Evolutionary conservation across 2,329 filamentous ascomycete species (phyloP).

Genomic region (Fusarium secorum): DNA sequence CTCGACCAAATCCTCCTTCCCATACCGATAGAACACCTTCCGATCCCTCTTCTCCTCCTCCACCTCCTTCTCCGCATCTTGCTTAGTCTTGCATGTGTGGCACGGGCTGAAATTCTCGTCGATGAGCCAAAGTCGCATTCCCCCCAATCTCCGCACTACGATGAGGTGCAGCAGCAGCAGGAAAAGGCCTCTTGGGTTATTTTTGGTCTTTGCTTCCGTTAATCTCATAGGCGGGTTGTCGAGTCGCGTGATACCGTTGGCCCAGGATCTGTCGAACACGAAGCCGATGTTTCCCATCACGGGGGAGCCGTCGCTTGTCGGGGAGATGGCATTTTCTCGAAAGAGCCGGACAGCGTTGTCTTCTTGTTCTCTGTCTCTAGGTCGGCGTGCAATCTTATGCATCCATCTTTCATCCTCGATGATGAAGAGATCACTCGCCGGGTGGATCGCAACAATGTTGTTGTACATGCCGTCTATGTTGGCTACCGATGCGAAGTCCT

Average conservation of each 20-base stretch:
- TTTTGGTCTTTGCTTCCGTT: background rate
- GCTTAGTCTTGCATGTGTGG: background rate
- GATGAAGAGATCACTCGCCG: background rate
- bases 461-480: background rate
- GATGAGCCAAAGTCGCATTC: background rate
- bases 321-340: background rate
- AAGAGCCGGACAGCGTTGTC: background rate
- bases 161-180: background rate
- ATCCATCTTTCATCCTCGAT: background rate
- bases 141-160: background rate
- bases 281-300: background rate
- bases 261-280: background rate
- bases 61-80: background rate
- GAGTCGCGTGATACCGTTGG: background rate
- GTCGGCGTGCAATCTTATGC: accelerated
- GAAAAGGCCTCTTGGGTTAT: background rate
- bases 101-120: background rate
- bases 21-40: background rate
- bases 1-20: background rate
- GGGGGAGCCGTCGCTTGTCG: background rate
- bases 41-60: background rate
- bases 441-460: background rate
- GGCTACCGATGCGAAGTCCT: background rate
- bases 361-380: background rate
- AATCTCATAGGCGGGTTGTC: background rate